phyloP scores from a whole-genome alignment of 805 yeast species.

The Clavispora santaluciae region DNA sequence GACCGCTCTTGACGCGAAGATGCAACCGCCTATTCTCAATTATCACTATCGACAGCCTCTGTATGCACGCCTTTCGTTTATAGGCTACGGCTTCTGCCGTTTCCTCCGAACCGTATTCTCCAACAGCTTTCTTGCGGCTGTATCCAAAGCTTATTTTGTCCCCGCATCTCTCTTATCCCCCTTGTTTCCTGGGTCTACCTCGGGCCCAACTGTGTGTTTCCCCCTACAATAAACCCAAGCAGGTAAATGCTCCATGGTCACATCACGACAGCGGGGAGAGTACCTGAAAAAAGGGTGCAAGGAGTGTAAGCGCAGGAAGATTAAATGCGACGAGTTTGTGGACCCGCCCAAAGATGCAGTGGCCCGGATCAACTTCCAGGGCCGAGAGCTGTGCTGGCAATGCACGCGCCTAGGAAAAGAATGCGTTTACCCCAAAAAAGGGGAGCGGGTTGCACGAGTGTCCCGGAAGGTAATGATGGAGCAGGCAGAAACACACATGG shows the following conservation, averaged over 20 bases:
- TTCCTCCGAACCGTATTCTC: too few species aligned
- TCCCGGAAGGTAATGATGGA: slow-evolving; percentile 12
- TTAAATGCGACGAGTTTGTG: slow-evolving; percentile 33
- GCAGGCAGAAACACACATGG: background rate
- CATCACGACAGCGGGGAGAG: slow-evolving; percentile 11
- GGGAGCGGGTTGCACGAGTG: slow-evolving; percentile 33
- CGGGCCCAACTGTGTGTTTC: too few species aligned
- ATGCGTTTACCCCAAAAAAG: slow-evolving; percentile 34
- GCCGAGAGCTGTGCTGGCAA: slow-evolving; percentile 31
- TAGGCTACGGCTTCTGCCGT: too few species aligned
- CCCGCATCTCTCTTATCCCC: too few species aligned
- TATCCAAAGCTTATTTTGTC: too few species aligned
- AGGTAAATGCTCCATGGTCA: background rate
- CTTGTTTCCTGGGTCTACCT: too few species aligned
- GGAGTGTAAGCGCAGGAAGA: slow-evolving; percentile 40
- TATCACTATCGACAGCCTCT: too few species aligned
- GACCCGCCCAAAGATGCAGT: slow-evolving; percentile 13
- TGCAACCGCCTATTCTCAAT: too few species aligned
- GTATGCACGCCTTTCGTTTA: too few species aligned
- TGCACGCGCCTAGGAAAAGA: slow-evolving; percentile 28
- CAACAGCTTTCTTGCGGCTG: too few species aligned
- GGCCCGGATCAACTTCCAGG: slow-evolving; percentile 11
- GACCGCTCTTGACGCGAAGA: too few species aligned
- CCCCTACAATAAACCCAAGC: too few species aligned
- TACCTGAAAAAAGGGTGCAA: slow-evolving; percentile 39